These are phyloP conservation scores for Gentiana macrophylla DNA, from an alignment of 257 asterid genomes.

Conservation along the genomic window DNA sequence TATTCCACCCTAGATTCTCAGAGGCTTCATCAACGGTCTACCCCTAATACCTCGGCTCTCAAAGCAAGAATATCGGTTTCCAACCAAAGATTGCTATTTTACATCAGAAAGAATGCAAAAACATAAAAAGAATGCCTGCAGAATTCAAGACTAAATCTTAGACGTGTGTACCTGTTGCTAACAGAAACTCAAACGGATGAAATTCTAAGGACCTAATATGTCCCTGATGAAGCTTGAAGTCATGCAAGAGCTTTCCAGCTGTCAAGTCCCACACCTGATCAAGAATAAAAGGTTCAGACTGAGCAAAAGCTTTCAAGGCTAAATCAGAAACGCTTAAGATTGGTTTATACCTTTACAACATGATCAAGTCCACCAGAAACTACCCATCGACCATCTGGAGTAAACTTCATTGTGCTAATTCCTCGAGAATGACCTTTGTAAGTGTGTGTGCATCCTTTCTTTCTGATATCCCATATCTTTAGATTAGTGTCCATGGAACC, in stretches of 20 bases:
- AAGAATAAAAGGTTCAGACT: conserved; percentile 16
- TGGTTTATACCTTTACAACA: conserved; percentile 65
- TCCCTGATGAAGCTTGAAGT: conserved; percentile 91
- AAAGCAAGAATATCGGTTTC: no score
- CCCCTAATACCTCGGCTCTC: no score
- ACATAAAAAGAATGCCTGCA: no score
- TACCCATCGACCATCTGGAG: conserved; percentile 99
- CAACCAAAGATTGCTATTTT: no score
- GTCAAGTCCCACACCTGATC: conserved; percentile 97
- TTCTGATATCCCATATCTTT: conserved; percentile 97
- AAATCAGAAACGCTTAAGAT: conserved; percentile 5
- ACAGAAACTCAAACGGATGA: conserved; percentile 93
- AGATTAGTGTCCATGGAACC: conserved; percentile 99
- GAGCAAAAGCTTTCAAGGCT: conserved; percentile 5
- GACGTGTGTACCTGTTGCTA: conserved; percentile 62
- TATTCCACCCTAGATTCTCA: no score
- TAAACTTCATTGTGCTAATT: conserved; percentile 79
- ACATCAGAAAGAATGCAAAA: no score
- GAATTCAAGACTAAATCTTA: background rate
- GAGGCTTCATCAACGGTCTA: no score
- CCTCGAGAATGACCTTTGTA: conserved; percentile 98
- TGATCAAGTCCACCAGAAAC: conserved; percentile 98
- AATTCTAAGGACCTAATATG: conserved; percentile 86
- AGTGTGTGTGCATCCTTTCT: conserved; percentile 96
- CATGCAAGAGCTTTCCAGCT: conserved; percentile 97